Conservation (phyloP, 2,329 filamentous ascomycete species). For the Sporothrix dimorphospora region DNA sequence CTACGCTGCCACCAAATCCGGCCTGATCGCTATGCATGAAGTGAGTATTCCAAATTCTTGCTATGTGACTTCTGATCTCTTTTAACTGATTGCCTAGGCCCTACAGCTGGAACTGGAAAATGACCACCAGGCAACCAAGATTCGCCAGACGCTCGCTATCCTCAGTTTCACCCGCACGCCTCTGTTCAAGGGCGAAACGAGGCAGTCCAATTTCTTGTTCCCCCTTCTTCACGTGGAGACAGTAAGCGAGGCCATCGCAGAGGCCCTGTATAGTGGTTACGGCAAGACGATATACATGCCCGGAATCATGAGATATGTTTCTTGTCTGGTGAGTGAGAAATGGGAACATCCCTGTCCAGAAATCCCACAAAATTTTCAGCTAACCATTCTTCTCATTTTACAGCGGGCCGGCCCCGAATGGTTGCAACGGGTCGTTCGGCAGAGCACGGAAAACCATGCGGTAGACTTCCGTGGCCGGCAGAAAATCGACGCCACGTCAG, state of each 20-base stretch:
- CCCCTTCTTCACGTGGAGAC: constrained; percentile 11
- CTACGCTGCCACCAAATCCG: neutral
- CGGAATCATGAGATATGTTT: constrained; percentile 9
- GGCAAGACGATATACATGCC: constrained; percentile 3
- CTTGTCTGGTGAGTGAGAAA: neutral
- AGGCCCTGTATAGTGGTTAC: constrained; percentile 7
- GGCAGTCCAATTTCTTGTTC: constrained; percentile 1
- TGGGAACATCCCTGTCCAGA: too few species aligned
- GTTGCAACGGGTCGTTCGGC: neutral
- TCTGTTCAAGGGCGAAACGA: neutral
- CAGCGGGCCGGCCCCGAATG: neutral
- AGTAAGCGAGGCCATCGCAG: neutral
- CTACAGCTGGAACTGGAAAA: neutral
- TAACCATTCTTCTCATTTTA: neutral
- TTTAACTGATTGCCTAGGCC: neutral
- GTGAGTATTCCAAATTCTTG: neutral
- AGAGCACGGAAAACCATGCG: neutral
- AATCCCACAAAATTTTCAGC: too few species aligned
- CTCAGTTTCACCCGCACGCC: constrained; percentile 10
- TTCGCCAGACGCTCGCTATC: neutral
- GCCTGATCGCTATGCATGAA: constrained; percentile 3
- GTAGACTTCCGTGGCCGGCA: constrained; percentile 13
- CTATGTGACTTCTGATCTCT: too few species aligned
- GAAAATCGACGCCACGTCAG: neutral
- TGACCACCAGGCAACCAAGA: neutral